Percentiles rank a stretch among this genome's conserved stretches.
phyloP scores from a whole-genome alignment of 2,329 filamentous ascomycete genomes.

The Claviceps pusilla region DNA sequence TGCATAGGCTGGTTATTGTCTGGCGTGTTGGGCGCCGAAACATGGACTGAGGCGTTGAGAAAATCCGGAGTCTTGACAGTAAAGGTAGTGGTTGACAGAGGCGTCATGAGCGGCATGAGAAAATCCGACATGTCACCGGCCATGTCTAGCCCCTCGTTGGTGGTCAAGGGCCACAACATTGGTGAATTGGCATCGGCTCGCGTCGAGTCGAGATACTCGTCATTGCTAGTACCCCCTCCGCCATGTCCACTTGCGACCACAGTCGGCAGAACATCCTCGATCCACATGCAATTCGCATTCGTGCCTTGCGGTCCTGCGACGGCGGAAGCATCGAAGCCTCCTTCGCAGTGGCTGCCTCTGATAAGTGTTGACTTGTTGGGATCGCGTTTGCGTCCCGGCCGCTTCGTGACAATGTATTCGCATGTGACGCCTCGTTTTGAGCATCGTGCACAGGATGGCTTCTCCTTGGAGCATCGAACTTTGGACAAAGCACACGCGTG shows the following conservation, averaged over 20 bases:
- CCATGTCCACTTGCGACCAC: background rate
- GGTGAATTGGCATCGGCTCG: background rate
- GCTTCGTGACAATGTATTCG: slow-evolving; percentile 18
- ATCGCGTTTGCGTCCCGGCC: slow-evolving; percentile 9
- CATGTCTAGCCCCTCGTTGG: background rate
- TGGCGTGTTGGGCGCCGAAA: background rate
- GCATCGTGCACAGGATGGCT: slow-evolving; percentile 21
- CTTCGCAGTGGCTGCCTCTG: background rate
- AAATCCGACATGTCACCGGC: background rate
- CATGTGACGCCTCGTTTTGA: slow-evolving; percentile 16
- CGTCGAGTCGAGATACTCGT: background rate
- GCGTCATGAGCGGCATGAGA: background rate
- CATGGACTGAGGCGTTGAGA: background rate
- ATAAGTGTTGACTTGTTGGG: background rate
- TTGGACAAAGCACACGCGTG: slow-evolving; percentile 22
- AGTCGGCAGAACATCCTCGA: background rate
- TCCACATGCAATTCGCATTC: background rate
- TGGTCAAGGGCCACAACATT: background rate
- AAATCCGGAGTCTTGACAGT: background rate
- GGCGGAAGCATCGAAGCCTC: background rate
- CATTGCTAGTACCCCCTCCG: background rate
- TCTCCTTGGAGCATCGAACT: slow-evolving; percentile 20
- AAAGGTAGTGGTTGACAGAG: background rate
- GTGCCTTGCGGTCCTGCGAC: background rate
- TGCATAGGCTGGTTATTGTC: background rate